Evolutionary conservation across 1,284 basidiomycete species (phyloP).

Genomic region (Grifola frondosa): DNA sequence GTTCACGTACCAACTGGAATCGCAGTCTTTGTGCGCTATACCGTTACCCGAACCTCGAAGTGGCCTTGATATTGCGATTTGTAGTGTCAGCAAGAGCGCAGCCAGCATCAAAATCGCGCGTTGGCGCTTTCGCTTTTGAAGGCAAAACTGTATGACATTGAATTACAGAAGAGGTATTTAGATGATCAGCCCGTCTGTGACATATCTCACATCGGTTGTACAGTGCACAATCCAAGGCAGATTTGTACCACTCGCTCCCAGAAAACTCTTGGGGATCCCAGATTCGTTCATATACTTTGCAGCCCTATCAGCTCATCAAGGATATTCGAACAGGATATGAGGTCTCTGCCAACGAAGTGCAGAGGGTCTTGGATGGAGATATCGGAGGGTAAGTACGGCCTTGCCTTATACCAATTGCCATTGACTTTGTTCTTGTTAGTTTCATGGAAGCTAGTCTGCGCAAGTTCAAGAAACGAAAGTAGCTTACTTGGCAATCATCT

Average conservation of each 20-base stretch:
- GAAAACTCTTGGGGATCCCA: constrained; percentile 17
- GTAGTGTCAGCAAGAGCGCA: constrained; percentile 19
- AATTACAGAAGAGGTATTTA: constrained; percentile 15
- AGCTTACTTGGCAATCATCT: neutral
- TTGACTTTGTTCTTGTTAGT: constrained; percentile 5
- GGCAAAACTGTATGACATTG: constrained; percentile 18
- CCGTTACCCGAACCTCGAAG: neutral
- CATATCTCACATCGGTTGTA: neutral
- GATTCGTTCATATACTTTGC: constrained; percentile 19
- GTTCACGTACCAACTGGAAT: constrained; percentile 19
- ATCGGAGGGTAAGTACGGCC: constrained; percentile 12
- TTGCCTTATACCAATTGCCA: neutral
- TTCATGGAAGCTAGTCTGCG: constrained; percentile 23
- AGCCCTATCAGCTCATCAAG: constrained; percentile 18
- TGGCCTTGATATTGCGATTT: neutral
- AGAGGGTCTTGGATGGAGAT: constrained; percentile 18
- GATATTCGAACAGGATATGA: constrained; percentile 19
- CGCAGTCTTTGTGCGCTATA: constrained; percentile 12
- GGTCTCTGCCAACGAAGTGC: constrained; percentile 8
- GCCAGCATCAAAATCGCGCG: constrained; percentile 11
- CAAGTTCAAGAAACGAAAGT: constrained; percentile 11
- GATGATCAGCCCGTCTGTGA: neutral
- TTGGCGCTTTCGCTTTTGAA: constrained; percentile 17
- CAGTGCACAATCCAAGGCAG: constrained; percentile 15
- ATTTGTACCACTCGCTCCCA: constrained; percentile 10